Percentiles rank a stretch among this genome's conserved stretches.
phyloP scores from a whole-genome alignment of 768 basidiomycete species.

The Pleurotus platypus region DNA sequence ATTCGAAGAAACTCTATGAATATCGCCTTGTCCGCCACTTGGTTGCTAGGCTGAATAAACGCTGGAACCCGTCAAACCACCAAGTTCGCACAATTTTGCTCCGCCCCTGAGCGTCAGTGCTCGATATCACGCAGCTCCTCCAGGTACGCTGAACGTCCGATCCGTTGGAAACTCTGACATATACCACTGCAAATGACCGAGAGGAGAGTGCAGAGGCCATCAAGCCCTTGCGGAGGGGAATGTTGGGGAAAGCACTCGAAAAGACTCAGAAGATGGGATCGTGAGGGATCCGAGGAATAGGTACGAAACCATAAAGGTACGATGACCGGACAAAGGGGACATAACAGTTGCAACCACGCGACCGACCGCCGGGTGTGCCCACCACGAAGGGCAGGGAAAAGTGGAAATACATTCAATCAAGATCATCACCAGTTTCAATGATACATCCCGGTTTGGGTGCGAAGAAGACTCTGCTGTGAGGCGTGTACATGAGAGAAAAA shows the following conservation, averaged over 20 bases:
- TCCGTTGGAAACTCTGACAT: too few species aligned
- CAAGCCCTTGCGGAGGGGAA: too few species aligned
- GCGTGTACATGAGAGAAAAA: not conserved
- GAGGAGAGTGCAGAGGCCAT: too few species aligned
- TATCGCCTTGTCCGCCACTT: not conserved
- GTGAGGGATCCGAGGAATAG: too few species aligned
- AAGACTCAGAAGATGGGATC: too few species aligned
- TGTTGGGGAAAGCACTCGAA: too few species aligned
- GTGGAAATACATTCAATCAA: not conserved
- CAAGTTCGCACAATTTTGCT: not conserved
- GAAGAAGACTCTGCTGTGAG: not conserved
- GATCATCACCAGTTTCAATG: not conserved
- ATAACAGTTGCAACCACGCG: not conserved
- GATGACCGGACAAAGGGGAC: too few species aligned
- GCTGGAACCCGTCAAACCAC: not conserved
- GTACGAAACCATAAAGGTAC: too few species aligned
- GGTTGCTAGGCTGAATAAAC: slow-evolving; percentile 1
- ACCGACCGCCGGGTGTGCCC: not conserved
- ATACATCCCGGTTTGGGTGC: slow-evolving; percentile 1
- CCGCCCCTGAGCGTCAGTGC: slow-evolving; percentile 2
- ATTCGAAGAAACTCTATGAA: not conserved
- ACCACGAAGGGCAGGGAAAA: too few species aligned
- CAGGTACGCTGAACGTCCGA: not conserved
- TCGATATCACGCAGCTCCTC: not conserved
- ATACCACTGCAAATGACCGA: too few species aligned